These are phyloP conservation scores for Tolypocladium endophyticum DNA, from an alignment of 2,329 filamentous ascomycete genomes.

Conservation along the genomic window DNA sequence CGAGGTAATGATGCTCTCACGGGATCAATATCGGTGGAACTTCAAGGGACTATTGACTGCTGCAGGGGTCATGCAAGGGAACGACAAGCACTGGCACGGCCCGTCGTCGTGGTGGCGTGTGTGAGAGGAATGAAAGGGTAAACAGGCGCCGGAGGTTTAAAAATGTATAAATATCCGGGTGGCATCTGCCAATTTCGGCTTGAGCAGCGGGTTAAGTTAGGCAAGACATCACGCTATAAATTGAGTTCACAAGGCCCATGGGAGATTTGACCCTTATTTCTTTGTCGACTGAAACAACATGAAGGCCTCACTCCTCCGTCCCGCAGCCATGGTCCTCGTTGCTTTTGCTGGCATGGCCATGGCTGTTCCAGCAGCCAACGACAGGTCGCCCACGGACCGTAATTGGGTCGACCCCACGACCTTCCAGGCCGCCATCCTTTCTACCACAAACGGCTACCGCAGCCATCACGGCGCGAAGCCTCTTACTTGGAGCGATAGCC, in stretches of 20 bases:
- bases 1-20: not conserved
- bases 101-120: not conserved
- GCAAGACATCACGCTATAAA: not conserved
- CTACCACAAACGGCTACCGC: slow-evolving; percentile 58
- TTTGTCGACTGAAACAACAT: not conserved
- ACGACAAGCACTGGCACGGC: no score
- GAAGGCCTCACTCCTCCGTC: not conserved
- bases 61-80: not conserved
- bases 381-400: not conserved
- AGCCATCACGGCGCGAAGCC: slow-evolving; percentile 46
- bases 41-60: not conserved
- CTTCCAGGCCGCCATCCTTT: slow-evolving; percentile 47
- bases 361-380: not conserved
- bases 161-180: not conserved
- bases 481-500: slow-evolving; percentile 55
- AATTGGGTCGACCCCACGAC: slow-evolving; percentile 2
- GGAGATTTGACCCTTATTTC: not conserved
- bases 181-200: not conserved
- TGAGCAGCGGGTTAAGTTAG: not conserved
- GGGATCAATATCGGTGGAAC: not conserved
- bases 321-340: not conserved
- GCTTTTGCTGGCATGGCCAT: not conserved
- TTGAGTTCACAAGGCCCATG: not conserved
- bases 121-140: not conserved
- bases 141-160: not conserved